Evolutionary conservation across 129 eudicot species (phyloP).

Genomic region (Lactuca saligna): DNA sequence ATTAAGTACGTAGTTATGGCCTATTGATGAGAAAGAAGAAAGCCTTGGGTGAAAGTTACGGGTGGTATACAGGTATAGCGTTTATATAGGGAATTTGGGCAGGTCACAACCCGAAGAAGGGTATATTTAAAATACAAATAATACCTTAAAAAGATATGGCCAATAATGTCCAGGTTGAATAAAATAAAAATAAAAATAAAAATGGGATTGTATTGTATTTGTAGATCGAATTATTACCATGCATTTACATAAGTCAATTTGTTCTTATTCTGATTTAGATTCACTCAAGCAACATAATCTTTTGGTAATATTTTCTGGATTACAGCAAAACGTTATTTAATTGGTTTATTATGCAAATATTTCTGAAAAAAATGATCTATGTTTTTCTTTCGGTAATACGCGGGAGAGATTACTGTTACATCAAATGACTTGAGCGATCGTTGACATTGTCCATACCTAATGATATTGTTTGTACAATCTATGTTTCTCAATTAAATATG

Average conservation of each 20-base stretch:
- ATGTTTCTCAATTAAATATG: too few species aligned
- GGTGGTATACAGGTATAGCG: conserved; percentile 18
- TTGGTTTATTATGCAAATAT: background rate
- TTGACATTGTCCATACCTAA: too few species aligned
- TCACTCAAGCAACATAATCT: background rate
- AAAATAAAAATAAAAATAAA: background rate
- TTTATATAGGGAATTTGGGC: conserved; percentile 40
- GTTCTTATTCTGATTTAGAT: background rate
- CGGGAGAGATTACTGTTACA: background rate
- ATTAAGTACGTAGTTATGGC: background rate
- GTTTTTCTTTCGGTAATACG: background rate
- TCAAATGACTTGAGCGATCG: too few species aligned
- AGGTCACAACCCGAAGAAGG: conserved; percentile 21
- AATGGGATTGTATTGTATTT: background rate
- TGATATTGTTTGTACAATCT: too few species aligned
- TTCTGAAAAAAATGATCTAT: background rate
- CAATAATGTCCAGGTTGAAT: conserved; percentile 1
- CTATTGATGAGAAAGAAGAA: background rate
- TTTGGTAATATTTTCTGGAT: background rate
- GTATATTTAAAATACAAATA: conserved; percentile 5
- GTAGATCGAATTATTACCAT: background rate
- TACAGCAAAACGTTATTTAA: too few species aligned
- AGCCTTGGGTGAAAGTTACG: conserved; percentile 26
- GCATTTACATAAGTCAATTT: background rate
- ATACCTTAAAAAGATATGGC: conserved; percentile 1